These are phyloP conservation scores for Talaromyces sp. DNA, from an alignment of 2,329 filamentous ascomycete species.

Conservation along the genomic window DNA sequence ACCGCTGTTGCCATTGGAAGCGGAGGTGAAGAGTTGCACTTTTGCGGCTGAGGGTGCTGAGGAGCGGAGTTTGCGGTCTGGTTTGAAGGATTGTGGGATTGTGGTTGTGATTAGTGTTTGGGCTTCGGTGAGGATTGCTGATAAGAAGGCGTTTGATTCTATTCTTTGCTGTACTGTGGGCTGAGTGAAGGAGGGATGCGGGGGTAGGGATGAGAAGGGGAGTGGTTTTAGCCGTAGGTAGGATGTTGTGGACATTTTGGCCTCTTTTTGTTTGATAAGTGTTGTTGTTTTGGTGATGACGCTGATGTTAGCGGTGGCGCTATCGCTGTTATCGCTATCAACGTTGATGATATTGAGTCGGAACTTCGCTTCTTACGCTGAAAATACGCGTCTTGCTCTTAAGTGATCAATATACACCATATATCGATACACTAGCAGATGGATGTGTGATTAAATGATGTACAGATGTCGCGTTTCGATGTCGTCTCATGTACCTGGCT, in stretches of 20 bases:
- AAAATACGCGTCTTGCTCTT: not conserved
- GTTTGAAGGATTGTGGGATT: constrained; percentile 23
- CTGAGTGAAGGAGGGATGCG: constrained; percentile 27
- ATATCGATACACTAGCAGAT: not conserved
- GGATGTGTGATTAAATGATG: not conserved
- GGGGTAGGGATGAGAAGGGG: constrained; percentile 28
- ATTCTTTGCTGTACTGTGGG: not conserved
- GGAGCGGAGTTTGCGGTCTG: constrained; percentile 26
- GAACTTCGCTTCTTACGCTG: not conserved
- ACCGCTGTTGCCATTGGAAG: too few relatives aligned
- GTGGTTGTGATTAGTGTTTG: constrained; percentile 26
- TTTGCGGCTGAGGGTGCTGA: constrained; percentile 30
- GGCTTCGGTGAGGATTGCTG: constrained; percentile 28
- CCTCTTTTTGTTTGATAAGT: not conserved
- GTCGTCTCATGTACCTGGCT: not conserved
- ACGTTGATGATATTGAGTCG: not conserved
- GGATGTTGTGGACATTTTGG: constrained; percentile 13
- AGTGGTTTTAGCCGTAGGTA: constrained; percentile 28
- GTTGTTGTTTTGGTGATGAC: not conserved
- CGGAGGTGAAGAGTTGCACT: constrained; percentile 26
- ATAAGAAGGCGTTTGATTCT: constrained; percentile 23
- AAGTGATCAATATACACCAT: not conserved
- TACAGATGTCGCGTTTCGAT: not conserved
- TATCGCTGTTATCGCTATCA: not conserved
- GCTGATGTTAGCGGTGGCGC: not conserved